Base-by-base conservation (phyloP, 2,329 filamentous ascomycete species). In the Sclerotinia spermophila region DNA sequence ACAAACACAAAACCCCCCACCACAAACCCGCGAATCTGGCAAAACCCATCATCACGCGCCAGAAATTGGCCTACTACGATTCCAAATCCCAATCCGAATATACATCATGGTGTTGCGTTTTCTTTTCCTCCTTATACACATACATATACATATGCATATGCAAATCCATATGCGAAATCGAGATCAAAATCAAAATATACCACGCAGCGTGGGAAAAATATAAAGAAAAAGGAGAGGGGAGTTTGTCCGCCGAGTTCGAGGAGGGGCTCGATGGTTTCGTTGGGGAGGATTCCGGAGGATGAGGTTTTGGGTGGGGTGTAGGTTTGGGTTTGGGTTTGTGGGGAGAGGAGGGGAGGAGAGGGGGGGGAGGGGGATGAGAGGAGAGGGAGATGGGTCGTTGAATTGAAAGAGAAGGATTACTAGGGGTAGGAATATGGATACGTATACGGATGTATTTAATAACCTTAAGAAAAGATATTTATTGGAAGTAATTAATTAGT, bases 31-130 rank as follows among this genome's bases (percentile, higher is more conserved):
- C 27, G 62, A 15, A 7, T 65, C 10, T 65, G 62, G 62, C 62
- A 65, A 40, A 65, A 65, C 24, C 45, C 62, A 33, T 65, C 62
- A 21, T 65, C 62, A 5, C 62, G 62, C 33, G 45, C 44, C 21
- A 38, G 45, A 3, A 53, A 65, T 24, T 65, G 62, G 45, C 62
- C 62, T 0, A 40, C 45, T 17, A 40, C 62, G 4, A 53, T 27
- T 13, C 48, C 48, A 2, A 53, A 53, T 8, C 27, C 15, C 4
- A 51, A 45, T 33, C 21, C 38, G 33, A 40, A 65, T 13, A 38
- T 19, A 7, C 13, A 35, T 1, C 24, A 27, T 24, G n/a, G 10
- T 2, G 8, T 17, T 27, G 27, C 45, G 15, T 65, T 65, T 30
- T 13, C 62, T 19, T 65, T 65, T 2, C 62, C 62, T 3, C 45